Conservation (phyloP, 2,329 filamentous ascomycete species). For the Botrytis pseudocinerea region DNA sequence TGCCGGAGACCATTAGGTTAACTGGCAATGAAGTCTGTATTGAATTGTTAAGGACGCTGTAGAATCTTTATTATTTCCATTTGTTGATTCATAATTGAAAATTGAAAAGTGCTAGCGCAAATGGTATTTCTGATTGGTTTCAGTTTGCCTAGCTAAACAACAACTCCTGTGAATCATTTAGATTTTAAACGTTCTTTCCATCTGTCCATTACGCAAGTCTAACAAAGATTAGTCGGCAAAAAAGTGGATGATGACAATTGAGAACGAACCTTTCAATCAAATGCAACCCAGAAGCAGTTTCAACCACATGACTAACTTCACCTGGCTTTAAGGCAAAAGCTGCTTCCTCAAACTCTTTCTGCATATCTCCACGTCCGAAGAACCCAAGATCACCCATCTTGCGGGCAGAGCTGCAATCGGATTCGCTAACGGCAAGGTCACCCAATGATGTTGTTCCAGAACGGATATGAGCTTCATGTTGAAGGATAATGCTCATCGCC, state of each 20-base stretch:
- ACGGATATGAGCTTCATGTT: constrained; percentile 74
- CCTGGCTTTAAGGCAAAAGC: constrained; percentile 87
- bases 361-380: constrained; percentile 95
- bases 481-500: constrained; percentile 73
- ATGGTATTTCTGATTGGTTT: not conserved
- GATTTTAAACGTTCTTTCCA: not conserved
- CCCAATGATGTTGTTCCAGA: constrained; percentile 68
- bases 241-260: not conserved
- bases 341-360: constrained; percentile 96
- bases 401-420: constrained; percentile 91
- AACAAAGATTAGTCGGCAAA: not conserved
- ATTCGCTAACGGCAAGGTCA: constrained; percentile 84
- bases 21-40: not conserved
- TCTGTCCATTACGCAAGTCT: constrained; percentile 21
- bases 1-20: not conserved
- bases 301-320: constrained; percentile 81
- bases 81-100: not conserved
- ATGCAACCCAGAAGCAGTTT: constrained; percentile 92
- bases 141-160: not conserved
- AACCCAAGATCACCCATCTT: constrained; percentile 95
- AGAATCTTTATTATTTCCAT: not conserved
- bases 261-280: constrained; percentile 79
- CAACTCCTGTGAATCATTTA: not conserved
- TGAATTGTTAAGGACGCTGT: not conserved
- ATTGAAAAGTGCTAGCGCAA: not conserved